Conservation (phyloP, 441 rosid species). For the Jatropha multifida region DNA sequence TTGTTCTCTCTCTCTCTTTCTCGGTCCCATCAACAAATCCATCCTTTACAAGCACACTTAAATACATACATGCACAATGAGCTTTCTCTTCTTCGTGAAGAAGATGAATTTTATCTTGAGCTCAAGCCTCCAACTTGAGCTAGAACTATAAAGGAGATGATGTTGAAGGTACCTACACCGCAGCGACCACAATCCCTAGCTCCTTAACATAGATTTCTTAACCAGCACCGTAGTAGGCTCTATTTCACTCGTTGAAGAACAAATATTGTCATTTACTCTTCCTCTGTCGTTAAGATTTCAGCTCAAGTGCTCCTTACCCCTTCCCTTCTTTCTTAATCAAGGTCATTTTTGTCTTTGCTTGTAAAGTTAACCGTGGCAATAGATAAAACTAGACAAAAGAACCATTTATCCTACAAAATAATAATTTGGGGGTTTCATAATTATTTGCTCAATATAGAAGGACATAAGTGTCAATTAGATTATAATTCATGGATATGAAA, state of each 20-base stretch:
- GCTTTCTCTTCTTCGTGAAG: not conserved
- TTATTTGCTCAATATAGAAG: too few species aligned
- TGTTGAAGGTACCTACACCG: slow-evolving; percentile 63
- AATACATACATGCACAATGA: not conserved
- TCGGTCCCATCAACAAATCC: slow-evolving; percentile 48
- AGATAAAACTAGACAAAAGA: too few species aligned
- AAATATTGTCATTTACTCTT: slow-evolving; percentile 25
- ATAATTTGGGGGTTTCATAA: too few species aligned
- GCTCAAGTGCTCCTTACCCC: not conserved
- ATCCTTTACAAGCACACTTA: not conserved
- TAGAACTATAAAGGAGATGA: not conserved
- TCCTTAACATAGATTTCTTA: slow-evolving; percentile 43
- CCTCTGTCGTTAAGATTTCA: slow-evolving; percentile 5
- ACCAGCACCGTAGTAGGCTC: slow-evolving; percentile 10
- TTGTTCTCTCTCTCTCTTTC: slow-evolving; percentile 8
- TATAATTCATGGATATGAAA: too few species aligned
- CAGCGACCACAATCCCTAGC: slow-evolving; percentile 40
- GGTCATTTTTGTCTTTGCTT: too few species aligned
- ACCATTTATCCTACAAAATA: too few species aligned
- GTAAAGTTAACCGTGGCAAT: too few species aligned
- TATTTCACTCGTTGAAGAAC: slow-evolving; percentile 19
- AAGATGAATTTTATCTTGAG: not conserved
- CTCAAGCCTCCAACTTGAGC: too few species aligned
- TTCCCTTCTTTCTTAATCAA: too few species aligned
- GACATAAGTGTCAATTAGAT: too few species aligned